Conservation (phyloP, 768 basidiomycete genomes). For the Pulveroboletus sp. region DNA sequence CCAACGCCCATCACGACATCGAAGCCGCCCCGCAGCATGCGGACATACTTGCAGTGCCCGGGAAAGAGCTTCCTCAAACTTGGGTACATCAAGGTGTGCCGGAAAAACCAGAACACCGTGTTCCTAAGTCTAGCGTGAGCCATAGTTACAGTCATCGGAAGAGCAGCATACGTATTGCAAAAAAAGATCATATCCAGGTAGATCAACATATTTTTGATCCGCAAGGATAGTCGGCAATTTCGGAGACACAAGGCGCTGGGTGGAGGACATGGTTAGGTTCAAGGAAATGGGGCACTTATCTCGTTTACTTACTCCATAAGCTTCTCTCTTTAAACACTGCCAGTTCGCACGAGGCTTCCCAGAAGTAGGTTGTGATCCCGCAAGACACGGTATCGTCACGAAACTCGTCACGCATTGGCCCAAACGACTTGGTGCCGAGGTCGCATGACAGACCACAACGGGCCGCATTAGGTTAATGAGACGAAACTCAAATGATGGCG, state of each 20-base stretch:
- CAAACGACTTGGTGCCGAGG: too few relatives aligned
- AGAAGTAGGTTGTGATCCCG: too few relatives aligned
- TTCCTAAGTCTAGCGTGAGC: background rate
- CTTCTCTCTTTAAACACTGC: too few relatives aligned
- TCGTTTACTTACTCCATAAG: too few relatives aligned
- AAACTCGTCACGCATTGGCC: too few relatives aligned
- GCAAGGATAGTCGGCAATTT: constrained; percentile 8
- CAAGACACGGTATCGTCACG: too few relatives aligned
- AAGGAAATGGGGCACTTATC: too few relatives aligned
- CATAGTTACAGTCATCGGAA: background rate
- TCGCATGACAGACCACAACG: too few relatives aligned
- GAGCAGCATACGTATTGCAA: constrained; percentile 6
- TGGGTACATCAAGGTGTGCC: background rate
- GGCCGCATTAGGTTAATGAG: too few relatives aligned
- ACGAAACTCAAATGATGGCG: too few relatives aligned
- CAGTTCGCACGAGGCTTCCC: too few relatives aligned
- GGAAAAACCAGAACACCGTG: constrained; percentile 7
- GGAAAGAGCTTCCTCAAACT: constrained; percentile 9
- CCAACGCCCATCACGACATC: constrained; percentile 5
- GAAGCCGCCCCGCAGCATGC: constrained; percentile 11
- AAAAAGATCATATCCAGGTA: constrained; percentile 16
- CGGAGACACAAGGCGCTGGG: constrained; percentile 5
- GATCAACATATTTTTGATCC: constrained; percentile 2
- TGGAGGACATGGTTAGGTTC: constrained; percentile 1
- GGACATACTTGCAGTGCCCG: constrained; percentile 11